Base-by-base conservation (phyloP, 208 protist genomes). In the Wallacemonas sp. region DNA sequence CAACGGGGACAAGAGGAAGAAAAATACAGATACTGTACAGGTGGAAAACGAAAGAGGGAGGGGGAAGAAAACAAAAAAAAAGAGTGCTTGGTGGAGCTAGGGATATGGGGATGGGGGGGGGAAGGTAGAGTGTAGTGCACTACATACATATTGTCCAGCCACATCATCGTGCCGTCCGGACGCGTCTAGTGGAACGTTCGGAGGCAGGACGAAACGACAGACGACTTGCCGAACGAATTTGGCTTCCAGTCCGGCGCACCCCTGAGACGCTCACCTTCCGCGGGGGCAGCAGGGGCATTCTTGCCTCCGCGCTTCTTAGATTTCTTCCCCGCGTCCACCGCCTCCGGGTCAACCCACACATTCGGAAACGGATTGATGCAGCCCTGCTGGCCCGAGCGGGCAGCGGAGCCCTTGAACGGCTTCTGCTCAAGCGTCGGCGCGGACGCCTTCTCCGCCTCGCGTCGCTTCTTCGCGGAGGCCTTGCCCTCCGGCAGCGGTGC, bases 171-270 rank as follows among this genome's bases (percentile, higher is more conserved):
- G n/a, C n/a, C n/a, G n/a, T n/a, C n/a, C n/a, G n/a, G n/a, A n/a
- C n/a, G n/a, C n/a, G n/a, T n/a, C n/a, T n/a, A 95, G 57, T 96
- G 91, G 61, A 96, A 96, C 45, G 78, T 72, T 7, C 83, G 84
- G 42, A 96, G 79, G 59, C 82, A 91, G 1, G 90, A 96, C 14
- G 84, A 86, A 4, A 93, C 64, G 2, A 96, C 65, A n/a, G 85
- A 86, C 28, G 74, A 82, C 50, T 92, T 89, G 31, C 63, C 77
- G 61, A 88, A 89, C 18, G 87, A 86, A 52, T 92, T 92, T 1
- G 90, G 87, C 70, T 80, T 93, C 87, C 90, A 96, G 48, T 82
- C 83, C 22, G 38, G 75, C 1, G 67, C 49, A 8, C 63, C 69
- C 42, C 84, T 85, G 12, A 70, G 70, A 26, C n/a, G 22, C 25